Base-by-base conservation (phyloP, 257 asterid species). In the Gentiana macrophylla region DNA sequence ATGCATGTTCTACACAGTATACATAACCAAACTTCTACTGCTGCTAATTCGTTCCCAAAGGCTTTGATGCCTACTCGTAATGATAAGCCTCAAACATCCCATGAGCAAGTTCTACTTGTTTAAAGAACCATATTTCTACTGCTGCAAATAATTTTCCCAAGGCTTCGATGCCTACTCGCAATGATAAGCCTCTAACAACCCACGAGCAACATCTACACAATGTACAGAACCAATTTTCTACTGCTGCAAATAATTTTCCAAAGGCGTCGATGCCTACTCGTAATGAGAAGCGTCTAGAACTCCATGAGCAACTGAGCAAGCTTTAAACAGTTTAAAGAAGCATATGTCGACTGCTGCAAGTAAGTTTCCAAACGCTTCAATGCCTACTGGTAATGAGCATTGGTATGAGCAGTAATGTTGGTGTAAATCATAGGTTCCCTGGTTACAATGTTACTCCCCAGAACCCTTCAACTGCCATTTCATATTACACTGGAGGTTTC, bases 401-500 rank as follows among this genome's bases (percentile, higher is more conserved):
- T 37, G 15, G 12, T 13, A 8, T 62, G 61, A 35, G 57, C 52
- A 62, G 72, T 66, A 35, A 32, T 35, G 8, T 35, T 47, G 44
- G 13, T 46, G 50, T 44, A 61, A 44, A 61, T 73, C 38, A 12
- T 15, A 32, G 62, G 70, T 15, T 15, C 24, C 24, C 24, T 15
- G 24, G 24, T 15, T 15, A 15, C 24, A 15, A 15, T 15, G 24
- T 15, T 15, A 15, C 24, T 77, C n/a, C 71, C 53, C 49, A 73
- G 32, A 60, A 61, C 43, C 57, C 71, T 48, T 32, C 48, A 7
- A 8, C 6, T 11, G 13, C 24, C 52, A 24, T 62, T 33, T 0
- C 52, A 33, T 56, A 49, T 47, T 56, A 74, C 60, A 35, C 71
- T 12, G 82, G 63, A 55, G 66, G 60, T 71, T 35, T 62, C 57